Percentiles rank a stretch among this genome's conserved stretches.
Evolutionary conservation across 768 basidiomycete genomes (phyloP).

Genomic region (Mycena galericulata): DNA sequence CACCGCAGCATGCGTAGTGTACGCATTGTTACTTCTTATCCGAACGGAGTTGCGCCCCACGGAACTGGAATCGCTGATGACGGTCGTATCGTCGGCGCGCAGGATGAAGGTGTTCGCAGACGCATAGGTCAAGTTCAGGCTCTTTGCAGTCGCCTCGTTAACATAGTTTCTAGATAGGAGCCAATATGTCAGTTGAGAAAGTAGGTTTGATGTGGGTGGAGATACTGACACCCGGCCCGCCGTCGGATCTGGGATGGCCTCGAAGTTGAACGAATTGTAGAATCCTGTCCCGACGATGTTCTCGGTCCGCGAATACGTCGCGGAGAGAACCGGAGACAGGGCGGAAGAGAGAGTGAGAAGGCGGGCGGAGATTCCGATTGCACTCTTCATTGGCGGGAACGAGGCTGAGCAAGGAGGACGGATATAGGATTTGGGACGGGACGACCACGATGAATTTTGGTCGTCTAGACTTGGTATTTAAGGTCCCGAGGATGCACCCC

Average conservation of each 20-base stretch:
- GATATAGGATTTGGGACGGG: neutral
- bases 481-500: no score
- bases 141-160: slow-evolving; percentile 50
- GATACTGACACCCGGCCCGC: slow-evolving; percentile 64
- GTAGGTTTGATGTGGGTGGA: slow-evolving; percentile 29
- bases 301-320: slow-evolving; percentile 55
- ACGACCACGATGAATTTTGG: neutral
- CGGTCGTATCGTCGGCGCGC: slow-evolving; percentile 61
- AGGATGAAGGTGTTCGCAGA: slow-evolving; percentile 62
- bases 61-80: slow-evolving; percentile 52
- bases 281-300: slow-evolving; percentile 59
- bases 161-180: slow-evolving; percentile 54
- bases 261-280: slow-evolving; percentile 60
- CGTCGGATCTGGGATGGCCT: slow-evolving; percentile 66
- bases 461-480: no score
- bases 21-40: slow-evolving; percentile 61
- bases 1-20: slow-evolving; percentile 65
- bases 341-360: slow-evolving; percentile 10
- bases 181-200: no score
- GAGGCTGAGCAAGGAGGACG: neutral
- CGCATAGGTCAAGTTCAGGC: slow-evolving; percentile 65
- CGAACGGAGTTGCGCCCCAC: slow-evolving; percentile 69
- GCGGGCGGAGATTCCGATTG: neutral
- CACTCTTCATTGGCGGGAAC: slow-evolving; percentile 13
- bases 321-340: slow-evolving; percentile 43